Percentiles rank a stretch among this genome's conserved stretches.
These are phyloP conservation scores for Karstenula rhodostoma DNA, from an alignment of 2,329 filamentous ascomycete species.

Conservation along the genomic window DNA sequence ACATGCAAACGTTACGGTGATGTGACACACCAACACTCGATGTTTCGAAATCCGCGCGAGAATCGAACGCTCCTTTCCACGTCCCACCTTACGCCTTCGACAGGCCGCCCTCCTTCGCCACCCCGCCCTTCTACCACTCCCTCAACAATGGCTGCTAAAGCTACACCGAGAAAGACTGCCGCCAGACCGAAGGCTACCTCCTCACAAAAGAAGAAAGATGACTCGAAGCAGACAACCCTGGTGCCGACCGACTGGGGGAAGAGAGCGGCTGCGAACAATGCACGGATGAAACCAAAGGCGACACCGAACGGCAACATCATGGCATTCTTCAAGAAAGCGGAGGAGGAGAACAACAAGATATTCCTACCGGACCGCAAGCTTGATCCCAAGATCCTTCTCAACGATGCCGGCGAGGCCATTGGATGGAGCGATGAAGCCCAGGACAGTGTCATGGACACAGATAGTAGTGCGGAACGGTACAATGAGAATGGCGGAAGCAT, in stretches of 20 bases:
- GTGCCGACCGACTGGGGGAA: constrained; percentile 42
- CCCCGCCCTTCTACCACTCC: constrained; percentile 37
- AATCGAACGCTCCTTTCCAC: constrained; percentile 47
- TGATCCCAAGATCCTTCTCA: constrained; percentile 29
- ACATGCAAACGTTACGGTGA: not conserved
- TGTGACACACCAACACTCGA: constrained; percentile 32
- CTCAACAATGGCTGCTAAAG: constrained; percentile 34
- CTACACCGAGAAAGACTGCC: constrained; percentile 30
- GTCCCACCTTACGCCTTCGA: constrained; percentile 53
- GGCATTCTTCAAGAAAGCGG: constrained; percentile 63
- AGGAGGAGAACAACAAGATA: constrained; percentile 49
- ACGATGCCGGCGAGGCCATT: constrained; percentile 32
- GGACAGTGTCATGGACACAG: constrained; percentile 27
- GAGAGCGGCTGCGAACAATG: constrained; percentile 41
- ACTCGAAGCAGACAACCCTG: constrained; percentile 44
- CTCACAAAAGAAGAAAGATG: constrained; percentile 28
- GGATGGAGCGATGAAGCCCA: constrained; percentile 42
- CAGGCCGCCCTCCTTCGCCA: constrained; percentile 63
- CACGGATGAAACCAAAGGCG: constrained; percentile 46
- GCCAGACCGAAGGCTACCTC: constrained; percentile 25
- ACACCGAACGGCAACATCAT: constrained; percentile 61
- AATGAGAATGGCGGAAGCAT: constrained; percentile 54
- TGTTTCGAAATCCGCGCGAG: constrained; percentile 66
- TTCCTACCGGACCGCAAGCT: constrained; percentile 46
- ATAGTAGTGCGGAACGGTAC: constrained; percentile 44